phyloP scores from a whole-genome alignment of 129 eudicot genomes.

The Smallanthus sonchifolius region DNA sequence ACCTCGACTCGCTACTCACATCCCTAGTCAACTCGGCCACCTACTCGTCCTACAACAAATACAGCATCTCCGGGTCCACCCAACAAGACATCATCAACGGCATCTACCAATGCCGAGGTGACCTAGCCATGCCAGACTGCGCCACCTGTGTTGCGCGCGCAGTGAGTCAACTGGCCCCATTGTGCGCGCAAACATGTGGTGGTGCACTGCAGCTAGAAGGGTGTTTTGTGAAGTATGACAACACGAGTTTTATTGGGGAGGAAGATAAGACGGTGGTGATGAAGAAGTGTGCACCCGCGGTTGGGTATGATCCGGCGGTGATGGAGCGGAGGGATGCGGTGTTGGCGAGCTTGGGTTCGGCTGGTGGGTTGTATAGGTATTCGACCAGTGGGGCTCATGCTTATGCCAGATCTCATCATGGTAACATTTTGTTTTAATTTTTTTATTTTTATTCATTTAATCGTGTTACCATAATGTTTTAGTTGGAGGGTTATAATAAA shows the following conservation, averaged over 20 bases:
- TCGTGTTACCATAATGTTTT: not conserved
- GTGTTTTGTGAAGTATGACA: conserved; percentile 80
- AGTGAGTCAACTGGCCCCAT: conserved; percentile 46
- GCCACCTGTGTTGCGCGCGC: conserved; percentile 84
- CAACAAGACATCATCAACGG: conserved; percentile 69
- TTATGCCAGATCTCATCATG: conserved; percentile 52
- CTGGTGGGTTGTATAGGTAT: conserved; percentile 57
- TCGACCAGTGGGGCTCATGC: conserved; percentile 70
- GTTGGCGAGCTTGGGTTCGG: conserved; percentile 53
- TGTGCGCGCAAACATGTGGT: conserved; percentile 65
- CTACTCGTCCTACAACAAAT: conserved; percentile 90
- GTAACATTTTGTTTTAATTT: conserved; percentile 16
- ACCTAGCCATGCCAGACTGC: conserved; percentile 88
- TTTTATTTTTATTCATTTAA: not conserved
- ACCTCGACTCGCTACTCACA: conserved; percentile 90
- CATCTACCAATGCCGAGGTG: conserved; percentile 84
- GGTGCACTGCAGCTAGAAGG: conserved; percentile 81
- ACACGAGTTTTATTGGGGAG: conserved; percentile 60
- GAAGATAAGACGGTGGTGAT: conserved; percentile 73
- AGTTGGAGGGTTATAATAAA: no score
- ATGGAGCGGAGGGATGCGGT: conserved; percentile 73
- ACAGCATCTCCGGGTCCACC: conserved; percentile 64
- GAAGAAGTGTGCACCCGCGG: conserved; percentile 86
- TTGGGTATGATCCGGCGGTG: conserved; percentile 39
- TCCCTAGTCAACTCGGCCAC: conserved; percentile 96